Evolutionary conservation across 345 rosid species (phyloP).

Genomic region (Bruguiera parviflora): DNA sequence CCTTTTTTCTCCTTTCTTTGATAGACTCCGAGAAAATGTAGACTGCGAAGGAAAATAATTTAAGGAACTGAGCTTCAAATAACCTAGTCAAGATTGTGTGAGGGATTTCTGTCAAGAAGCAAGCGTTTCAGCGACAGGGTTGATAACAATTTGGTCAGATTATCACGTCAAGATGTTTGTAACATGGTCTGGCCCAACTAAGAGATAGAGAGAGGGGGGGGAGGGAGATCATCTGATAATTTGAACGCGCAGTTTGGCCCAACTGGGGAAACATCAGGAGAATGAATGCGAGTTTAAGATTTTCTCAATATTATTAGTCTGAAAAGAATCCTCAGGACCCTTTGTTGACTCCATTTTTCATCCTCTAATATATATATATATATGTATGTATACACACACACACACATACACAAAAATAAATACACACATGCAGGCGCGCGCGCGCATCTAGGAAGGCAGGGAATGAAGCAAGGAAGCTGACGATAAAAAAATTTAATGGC

Average conservation of each 20-base stretch:
- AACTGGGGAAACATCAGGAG: neutral
- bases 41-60: neutral
- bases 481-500: no score
- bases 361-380: neutral
- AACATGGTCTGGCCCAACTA: neutral
- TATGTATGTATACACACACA: no score
- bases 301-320: conserved; percentile 4
- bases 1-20: neutral
- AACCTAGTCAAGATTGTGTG: conserved; percentile 8
- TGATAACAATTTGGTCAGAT: conserved; percentile 25
- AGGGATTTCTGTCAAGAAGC: conserved; percentile 9
- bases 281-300: conserved; percentile 9
- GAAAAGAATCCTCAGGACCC: conserved; percentile 8
- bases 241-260: neutral
- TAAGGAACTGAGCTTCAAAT: neutral
- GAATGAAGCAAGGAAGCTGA: no score
- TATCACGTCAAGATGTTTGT: conserved; percentile 19
- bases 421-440: no score
- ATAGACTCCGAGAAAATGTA: conserved; percentile 1
- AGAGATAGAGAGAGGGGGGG: conserved; percentile 3
- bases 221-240: neutral
- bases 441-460: no score
- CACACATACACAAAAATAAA: no score
- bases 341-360: conserved; percentile 15
- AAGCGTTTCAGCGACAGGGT: neutral